Conservation (phyloP, 257 asterid genomes). For the Solanum ossicruentum region DNA sequence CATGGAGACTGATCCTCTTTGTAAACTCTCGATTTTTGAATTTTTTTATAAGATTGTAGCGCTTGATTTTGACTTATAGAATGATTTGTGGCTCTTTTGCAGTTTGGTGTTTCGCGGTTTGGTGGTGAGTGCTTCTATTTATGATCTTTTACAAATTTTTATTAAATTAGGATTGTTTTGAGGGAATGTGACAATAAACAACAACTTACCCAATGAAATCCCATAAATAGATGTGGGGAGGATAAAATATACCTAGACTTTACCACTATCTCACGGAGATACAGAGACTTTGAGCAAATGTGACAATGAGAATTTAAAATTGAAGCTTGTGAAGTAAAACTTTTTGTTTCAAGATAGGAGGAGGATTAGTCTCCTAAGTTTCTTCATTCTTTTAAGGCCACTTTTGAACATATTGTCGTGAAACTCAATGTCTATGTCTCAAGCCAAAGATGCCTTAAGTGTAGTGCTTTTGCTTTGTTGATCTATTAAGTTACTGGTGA, state of each 20-base stretch:
- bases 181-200: not conserved
- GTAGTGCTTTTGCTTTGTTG: not conserved
- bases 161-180: not conserved
- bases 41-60: not conserved
- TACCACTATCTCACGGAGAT: no score
- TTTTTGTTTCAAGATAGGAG: not conserved
- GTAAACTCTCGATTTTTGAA: not conserved
- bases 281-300: not conserved
- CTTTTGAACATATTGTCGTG: not conserved
- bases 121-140: conserved; percentile 17
- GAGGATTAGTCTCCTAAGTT: not conserved
- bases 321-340: not conserved
- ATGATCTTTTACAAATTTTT: not conserved
- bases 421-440: not conserved
- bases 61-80: not conserved
- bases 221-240: no score
- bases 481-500: not conserved
- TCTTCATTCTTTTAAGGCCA: not conserved
- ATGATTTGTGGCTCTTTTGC: conserved; percentile 3
- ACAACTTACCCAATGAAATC: no score
- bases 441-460: not conserved
- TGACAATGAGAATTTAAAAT: not conserved
- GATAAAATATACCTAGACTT: no score
- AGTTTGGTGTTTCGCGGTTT: conserved; percentile 24
- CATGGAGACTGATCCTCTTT: conserved; percentile 14